These are phyloP conservation scores for Neurospora pannonica DNA, from an alignment of 495 filamentous ascomycete genomes.

Conservation along the genomic window DNA sequence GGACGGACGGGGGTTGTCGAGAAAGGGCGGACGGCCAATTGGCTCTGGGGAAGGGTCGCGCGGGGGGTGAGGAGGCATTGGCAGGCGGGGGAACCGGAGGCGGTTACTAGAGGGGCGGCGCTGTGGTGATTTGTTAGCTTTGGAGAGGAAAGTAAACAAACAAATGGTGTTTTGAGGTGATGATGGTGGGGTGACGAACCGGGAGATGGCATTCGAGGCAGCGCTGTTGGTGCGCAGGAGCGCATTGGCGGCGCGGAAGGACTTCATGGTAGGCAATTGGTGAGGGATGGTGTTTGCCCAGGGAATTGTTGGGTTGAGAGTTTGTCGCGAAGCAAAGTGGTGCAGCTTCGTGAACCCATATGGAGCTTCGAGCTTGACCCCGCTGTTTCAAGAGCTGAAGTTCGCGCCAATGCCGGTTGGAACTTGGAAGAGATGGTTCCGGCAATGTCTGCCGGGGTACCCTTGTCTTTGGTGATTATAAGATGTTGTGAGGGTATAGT, in stretches of 20 bases:
- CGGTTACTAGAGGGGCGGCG: not conserved
- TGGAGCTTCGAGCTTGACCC: conserved; percentile 1
- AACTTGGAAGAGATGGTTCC: not conserved
- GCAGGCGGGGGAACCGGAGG: not conserved
- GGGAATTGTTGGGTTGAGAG: not conserved
- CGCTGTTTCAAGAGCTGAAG: not conserved
- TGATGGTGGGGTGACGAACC: conserved; percentile 2
- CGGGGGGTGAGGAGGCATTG: not conserved
- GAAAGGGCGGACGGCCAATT: not conserved
- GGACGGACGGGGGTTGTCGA: not conserved
- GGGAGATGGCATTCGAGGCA: not conserved
- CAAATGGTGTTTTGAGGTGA: not conserved
- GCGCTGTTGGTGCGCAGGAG: conserved; percentile 10
- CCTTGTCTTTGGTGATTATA: not conserved
- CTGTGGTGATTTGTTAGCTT: not conserved
- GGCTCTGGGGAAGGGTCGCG: not conserved
- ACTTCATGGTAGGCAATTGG: conserved; percentile 10
- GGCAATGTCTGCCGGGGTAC: not conserved
- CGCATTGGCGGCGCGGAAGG: conserved; percentile 12
- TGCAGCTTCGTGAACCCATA: not conserved
- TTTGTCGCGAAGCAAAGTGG: not conserved
- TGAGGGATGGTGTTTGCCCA: not conserved
- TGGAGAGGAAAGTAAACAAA: not conserved
- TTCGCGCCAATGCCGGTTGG: not conserved
- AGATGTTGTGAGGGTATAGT: accelerated